Base-by-base conservation (phyloP, 441 rosid species). In the Mallotus japonicus region DNA sequence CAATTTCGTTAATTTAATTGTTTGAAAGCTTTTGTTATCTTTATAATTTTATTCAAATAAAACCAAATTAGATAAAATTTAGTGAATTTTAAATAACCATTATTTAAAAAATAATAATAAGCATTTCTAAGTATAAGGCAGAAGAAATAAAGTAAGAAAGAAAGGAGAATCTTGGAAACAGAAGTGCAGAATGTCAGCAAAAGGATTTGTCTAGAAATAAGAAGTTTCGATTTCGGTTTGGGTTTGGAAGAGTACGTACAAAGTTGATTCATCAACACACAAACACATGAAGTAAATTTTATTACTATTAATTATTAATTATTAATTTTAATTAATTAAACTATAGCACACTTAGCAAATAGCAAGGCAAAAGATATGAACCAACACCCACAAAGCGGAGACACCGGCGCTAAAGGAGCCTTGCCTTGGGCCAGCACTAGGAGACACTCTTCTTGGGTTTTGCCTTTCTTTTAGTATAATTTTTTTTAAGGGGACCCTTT, bases 331-430 rank as follows among this genome's bases (percentile, higher is more conserved):
- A 37, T 44, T 44, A 44, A 44, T 44, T 44, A 44, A 44, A 44
- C 49, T 10, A 44, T 8, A 44, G 49, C 49, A 58, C 73, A 61
- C 62, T 50, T 50, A 69, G 73, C 65, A 69, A 11, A 34, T 37
- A 69, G 53, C 73, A 44, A 49, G 58, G 77, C 61, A 73, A 77
- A 69, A 50, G 62, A 42, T 70, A 16, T 13, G 47, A 60, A 75
- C 56, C 74, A 74, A 66, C 12, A 19, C 19, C 58, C 76, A 76
- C 83, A 75, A 72, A 80, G 84, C 90, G 88, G 88, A 82, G 92
- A 89, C 94, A 87, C 77, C 94, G 94, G 90, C 87, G 94, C 71
- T 77, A 79, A 86, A 85, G 82, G 66, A 73, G 92, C 80, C 82
- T 79, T 86, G 88, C 86, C 85, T 84, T 85, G 89, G 85, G 81